Evolutionary conservation across 2,329 filamentous ascomycete genomes (phyloP), one percentile per base, ranked within the genome.

Genomic region (Coniochaeta prunicola): DNA sequence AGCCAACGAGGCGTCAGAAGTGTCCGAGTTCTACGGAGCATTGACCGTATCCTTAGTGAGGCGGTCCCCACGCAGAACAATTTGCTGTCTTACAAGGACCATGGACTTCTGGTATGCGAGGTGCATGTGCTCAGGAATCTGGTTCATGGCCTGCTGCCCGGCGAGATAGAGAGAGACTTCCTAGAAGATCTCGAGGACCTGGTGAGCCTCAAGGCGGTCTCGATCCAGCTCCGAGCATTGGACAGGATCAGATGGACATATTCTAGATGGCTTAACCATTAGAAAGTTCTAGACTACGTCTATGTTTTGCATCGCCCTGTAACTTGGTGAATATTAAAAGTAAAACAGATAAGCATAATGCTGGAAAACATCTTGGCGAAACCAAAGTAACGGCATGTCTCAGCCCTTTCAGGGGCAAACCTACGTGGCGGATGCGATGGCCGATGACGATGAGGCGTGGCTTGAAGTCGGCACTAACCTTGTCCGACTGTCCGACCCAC

Each of bases 231-330:
- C 60, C 87, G 85, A 70, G 89, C 93, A 48, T 76, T 96, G 58
- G 85, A 92, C 66, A 82, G 94, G 60, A 91, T 97, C 65, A 82
- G 90, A 62, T 97, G 94, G 93, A 89, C 89, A 4, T 97, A 97
- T 77, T 84, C 84, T 2, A 87, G 87, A 69, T 97, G 89, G 88
- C 69, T 90, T 57, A 74, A 59, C 66, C 38, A 77, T 72, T 34
- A 55, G 33, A 45, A n/a, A n/a, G n/a, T n/a, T n/a, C 7, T 45
- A 45, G 40, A 24, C 17, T 19, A 45, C 7, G 19, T 13, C 7
- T 13, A 12, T 45, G 21, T 24, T 8, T n/a, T 45, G n/a, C 6
- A 38, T 45, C 40, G 19, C 40, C 12, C 40, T 24, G 40, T 24
- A 45, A 28, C n/a, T 26, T 28, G 45, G 21, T 28, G 9, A n/a